These are phyloP conservation scores for Mollisia scopiformis DNA, from an alignment of 2,329 filamentous ascomycete species.

Conservation along the genomic window DNA sequence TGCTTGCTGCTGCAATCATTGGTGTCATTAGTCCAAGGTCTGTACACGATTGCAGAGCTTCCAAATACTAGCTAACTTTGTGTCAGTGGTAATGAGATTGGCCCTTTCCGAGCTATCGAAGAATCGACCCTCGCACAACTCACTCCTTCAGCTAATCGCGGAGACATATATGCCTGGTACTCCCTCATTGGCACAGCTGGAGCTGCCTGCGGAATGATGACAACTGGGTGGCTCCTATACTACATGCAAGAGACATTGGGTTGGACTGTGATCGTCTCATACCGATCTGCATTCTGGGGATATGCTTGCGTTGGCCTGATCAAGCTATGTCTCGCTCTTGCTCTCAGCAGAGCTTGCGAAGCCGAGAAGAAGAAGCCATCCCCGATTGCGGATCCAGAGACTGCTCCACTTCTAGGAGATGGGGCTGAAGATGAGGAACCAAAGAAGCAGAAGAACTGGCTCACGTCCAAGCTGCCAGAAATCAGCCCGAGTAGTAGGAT, in stretches of 20 bases:
- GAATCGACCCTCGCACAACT: slow-evolving; percentile 63
- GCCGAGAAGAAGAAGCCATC: slow-evolving; percentile 40
- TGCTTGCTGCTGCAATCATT: slow-evolving; percentile 59
- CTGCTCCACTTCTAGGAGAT: slow-evolving; percentile 32
- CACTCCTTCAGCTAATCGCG: slow-evolving; percentile 46
- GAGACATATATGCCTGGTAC: slow-evolving; percentile 67
- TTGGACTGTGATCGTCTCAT: slow-evolving; percentile 51
- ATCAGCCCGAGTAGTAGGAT: slow-evolving; percentile 59
- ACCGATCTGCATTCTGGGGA: slow-evolving; percentile 57
- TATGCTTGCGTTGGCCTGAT: slow-evolving; percentile 60
- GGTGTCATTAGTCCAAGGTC: slow-evolving; percentile 64
- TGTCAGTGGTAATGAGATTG: slow-evolving; percentile 65
- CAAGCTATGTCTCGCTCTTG: slow-evolving; percentile 56
- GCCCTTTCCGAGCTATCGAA: slow-evolving; percentile 64
- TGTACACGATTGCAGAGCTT: background rate
- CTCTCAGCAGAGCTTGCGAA: slow-evolving; percentile 46
- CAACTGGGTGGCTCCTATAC: slow-evolving; percentile 62
- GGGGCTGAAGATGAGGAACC: slow-evolving; percentile 22
- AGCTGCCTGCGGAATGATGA: slow-evolving; percentile 60
- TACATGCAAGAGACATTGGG: slow-evolving; percentile 45
- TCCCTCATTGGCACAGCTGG: slow-evolving; percentile 61
- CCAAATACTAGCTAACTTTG: background rate
- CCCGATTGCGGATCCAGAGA: slow-evolving; percentile 34
- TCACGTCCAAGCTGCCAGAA: slow-evolving; percentile 50
- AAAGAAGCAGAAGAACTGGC: slow-evolving; percentile 28